phyloP scores from a whole-genome alignment of 1,284 basidiomycete genomes.

The Apiotrichum laibachii region DNA sequence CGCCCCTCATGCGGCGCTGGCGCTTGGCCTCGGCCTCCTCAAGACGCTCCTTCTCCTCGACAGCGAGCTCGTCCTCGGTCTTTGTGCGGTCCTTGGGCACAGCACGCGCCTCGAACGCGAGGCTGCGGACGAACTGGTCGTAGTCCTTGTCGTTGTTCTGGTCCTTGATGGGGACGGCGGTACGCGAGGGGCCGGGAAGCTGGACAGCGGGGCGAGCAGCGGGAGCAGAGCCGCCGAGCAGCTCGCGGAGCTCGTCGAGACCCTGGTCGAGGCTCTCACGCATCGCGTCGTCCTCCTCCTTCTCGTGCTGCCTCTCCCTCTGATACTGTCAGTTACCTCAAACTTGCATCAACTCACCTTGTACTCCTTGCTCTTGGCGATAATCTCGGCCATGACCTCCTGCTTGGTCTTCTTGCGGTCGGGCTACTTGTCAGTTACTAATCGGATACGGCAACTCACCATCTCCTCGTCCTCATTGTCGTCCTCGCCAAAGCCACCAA shows the following conservation, averaged over 20 bases:
- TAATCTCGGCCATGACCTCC: slow-evolving; percentile 97
- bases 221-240: slow-evolving; percentile 62
- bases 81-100: slow-evolving; percentile 95
- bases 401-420: slow-evolving; percentile 82
- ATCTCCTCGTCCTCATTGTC: slow-evolving; percentile 56
- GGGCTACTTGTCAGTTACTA: neutral
- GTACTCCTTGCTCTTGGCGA: slow-evolving; percentile 93
- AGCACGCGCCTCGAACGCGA: slow-evolving; percentile 89
- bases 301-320: slow-evolving; percentile 68
- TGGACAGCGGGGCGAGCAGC: slow-evolving; percentile 45
- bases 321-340: neutral
- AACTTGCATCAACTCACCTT: slow-evolving; percentile 60
- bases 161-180: slow-evolving; percentile 26
- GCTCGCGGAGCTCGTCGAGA: slow-evolving; percentile 74
- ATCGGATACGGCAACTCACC: slow-evolving; percentile 13
- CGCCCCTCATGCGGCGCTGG: slow-evolving; percentile 79
- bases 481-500: slow-evolving; percentile 75
- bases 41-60: slow-evolving; percentile 82
- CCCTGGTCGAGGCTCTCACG: slow-evolving; percentile 86
- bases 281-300: slow-evolving; percentile 79
- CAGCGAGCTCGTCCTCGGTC: slow-evolving; percentile 88
- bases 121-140: slow-evolving; percentile 85
- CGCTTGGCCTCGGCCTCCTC: slow-evolving; percentile 81
- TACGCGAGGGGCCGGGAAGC: slow-evolving; percentile 54
- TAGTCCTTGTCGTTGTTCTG: slow-evolving; percentile 59